phyloP scores from a whole-genome alignment of 73 alveolate species.

The Stentor roeselii region DNA sequence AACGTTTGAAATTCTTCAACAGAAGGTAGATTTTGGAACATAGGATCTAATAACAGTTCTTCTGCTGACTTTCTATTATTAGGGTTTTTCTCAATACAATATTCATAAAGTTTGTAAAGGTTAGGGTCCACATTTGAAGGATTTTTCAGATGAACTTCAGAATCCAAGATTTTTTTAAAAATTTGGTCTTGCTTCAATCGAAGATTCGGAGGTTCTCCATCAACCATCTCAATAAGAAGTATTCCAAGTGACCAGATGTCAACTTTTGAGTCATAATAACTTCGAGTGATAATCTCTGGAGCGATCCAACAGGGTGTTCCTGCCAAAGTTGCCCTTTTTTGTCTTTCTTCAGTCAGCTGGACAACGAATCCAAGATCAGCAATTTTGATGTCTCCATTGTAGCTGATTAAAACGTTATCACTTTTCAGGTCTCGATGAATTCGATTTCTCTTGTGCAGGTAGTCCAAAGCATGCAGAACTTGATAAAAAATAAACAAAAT shows the following conservation, averaged over 20 bases:
- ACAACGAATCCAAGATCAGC: slow-evolving; percentile 88
- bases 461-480: slow-evolving; percentile 32
- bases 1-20: neutral
- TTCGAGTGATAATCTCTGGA: slow-evolving; percentile 70
- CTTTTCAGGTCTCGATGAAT: slow-evolving; percentile 89
- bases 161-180: neutral
- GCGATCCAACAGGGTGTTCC: slow-evolving; percentile 90
- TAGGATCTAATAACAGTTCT: neutral
- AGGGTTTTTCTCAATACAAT: neutral
- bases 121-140: neutral
- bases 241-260: slow-evolving; percentile 85
- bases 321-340: slow-evolving; percentile 28
- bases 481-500: slow-evolving; percentile 29
- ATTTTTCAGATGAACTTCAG: neutral
- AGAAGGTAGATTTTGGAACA: neutral
- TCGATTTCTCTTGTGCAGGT: slow-evolving; percentile 34
- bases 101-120: neutral
- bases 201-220: slow-evolving; percentile 56
- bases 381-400: slow-evolving; percentile 66
- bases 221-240: slow-evolving; percentile 55
- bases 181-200: neutral
- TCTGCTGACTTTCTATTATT: neutral
- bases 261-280: slow-evolving; percentile 64
- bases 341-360: slow-evolving; percentile 62
- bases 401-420: slow-evolving; percentile 70